Conservation (phyloP, 2,329 filamentous ascomycete genomes). For the Clarireedia paspali region DNA sequence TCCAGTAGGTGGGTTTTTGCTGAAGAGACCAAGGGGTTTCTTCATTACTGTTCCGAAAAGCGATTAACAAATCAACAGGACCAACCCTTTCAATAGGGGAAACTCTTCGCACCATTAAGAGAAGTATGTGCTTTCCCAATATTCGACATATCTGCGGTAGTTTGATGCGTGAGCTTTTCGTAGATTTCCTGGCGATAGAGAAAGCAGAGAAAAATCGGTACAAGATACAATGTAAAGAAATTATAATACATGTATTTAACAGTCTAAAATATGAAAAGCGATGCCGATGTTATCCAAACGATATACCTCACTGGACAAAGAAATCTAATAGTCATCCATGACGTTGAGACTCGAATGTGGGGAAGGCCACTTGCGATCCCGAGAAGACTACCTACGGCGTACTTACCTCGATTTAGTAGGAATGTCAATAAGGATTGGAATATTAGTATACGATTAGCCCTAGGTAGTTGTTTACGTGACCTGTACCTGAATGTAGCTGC, state of each 20-base stretch:
- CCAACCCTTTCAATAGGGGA: not conserved
- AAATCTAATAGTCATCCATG: not conserved
- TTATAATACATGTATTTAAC: not conserved
- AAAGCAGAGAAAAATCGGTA: not conserved
- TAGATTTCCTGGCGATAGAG: not conserved
- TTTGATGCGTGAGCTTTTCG: not conserved
- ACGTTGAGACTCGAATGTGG: not conserved
- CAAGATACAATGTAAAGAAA: not conserved
- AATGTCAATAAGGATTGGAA: not conserved
- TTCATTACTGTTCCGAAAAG: constrained; percentile 40
- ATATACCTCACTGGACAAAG: too few species aligned
- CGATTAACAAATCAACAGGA: not conserved
- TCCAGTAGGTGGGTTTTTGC: constrained; percentile 50
- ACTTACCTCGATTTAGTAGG: not conserved
- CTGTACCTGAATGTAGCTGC: too few species aligned
- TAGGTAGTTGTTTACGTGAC: too few species aligned
- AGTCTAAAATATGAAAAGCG: not conserved
- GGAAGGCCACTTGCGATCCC: not conserved
- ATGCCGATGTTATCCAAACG: not conserved
- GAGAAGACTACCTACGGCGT: not conserved
- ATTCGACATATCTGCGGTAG: not conserved
- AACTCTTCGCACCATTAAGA: constrained; percentile 11
- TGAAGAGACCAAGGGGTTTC: constrained; percentile 50
- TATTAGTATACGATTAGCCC: too few species aligned
- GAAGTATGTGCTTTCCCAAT: constrained; percentile 3